Conservation (phyloP, 1,284 basidiomycete genomes). For the Tylopilus orsonianus region DNA sequence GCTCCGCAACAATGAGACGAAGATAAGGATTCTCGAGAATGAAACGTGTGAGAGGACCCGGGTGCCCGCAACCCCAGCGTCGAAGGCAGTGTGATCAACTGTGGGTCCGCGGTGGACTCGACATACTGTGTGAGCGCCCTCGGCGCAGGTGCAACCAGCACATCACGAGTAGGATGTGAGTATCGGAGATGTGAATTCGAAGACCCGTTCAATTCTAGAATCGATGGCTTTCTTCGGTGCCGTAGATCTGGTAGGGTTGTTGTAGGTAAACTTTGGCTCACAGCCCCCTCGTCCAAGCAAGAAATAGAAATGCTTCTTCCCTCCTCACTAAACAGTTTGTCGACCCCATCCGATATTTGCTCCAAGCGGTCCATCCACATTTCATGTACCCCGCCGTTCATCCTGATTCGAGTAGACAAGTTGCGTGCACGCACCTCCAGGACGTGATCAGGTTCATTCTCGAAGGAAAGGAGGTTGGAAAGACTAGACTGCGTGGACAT, state of each 20-base stretch:
- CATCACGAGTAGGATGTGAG: conserved; percentile 48
- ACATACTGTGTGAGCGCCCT: conserved; percentile 72
- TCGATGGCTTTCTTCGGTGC: conserved; percentile 47
- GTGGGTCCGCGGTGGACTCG: conserved; percentile 51
- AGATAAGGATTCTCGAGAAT: conserved; percentile 10
- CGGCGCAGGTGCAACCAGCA: conserved; percentile 64
- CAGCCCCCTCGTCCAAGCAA: conserved; percentile 29
- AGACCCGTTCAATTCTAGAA: conserved; percentile 41
- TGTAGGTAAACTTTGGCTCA: conserved; percentile 56
- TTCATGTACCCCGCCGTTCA: conserved; percentile 42
- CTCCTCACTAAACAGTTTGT: conserved; percentile 46
- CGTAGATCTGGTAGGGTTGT: conserved; percentile 31
- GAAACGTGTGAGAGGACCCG: conserved; percentile 36
- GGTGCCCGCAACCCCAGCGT: conserved; percentile 63
- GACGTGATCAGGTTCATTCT: conserved; percentile 39
- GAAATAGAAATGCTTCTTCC: conserved; percentile 8
- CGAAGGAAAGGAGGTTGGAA: conserved; percentile 45
- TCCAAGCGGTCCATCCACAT: conserved; percentile 69
- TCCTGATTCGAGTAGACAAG: conserved; percentile 50
- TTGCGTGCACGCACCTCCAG: conserved; percentile 47
- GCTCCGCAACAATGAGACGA: conserved; percentile 4
- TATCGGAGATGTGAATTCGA: conserved; percentile 45
- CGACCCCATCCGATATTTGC: conserved; percentile 60
- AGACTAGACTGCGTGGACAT: conserved; percentile 66
- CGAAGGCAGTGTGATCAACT: conserved; percentile 59